Evolutionary conservation across 257 asterid species (phyloP).

Genomic region (Solanum etuberosum): DNA sequence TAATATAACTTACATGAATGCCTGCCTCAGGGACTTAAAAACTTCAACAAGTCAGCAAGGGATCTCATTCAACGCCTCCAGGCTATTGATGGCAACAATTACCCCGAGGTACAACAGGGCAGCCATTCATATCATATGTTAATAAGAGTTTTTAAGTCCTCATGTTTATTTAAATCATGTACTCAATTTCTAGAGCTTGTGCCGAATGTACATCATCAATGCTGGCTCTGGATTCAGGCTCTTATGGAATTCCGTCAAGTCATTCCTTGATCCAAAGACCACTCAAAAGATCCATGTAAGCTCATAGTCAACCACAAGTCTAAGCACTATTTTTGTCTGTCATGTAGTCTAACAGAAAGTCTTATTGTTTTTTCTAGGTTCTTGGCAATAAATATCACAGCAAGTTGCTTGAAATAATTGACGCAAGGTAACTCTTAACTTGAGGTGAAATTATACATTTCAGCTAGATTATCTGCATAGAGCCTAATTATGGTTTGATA

Average conservation of each 20-base stretch:
- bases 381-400: slow-evolving; percentile 85
- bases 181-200: slow-evolving; percentile 44
- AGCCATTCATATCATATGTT: neutral
- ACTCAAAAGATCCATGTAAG: slow-evolving; percentile 86
- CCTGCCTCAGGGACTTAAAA: slow-evolving; percentile 67
- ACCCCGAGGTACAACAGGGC: slow-evolving; percentile 62
- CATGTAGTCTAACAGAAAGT: neutral
- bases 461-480: neutral
- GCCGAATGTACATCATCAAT: slow-evolving; percentile 90
- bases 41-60: slow-evolving; percentile 76
- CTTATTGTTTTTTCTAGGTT: slow-evolving; percentile 32
- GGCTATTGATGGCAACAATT: slow-evolving; percentile 84
- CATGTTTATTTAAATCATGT: neutral
- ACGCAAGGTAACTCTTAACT: slow-evolving; percentile 48
- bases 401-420: slow-evolving; percentile 87
- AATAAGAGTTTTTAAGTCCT: neutral
- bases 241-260: slow-evolving; percentile 90
- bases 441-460: neutral
- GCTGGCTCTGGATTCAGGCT: slow-evolving; percentile 98
- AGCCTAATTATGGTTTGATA: neutral
- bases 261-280: slow-evolving; percentile 96
- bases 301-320: neutral
- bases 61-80: slow-evolving; percentile 87
- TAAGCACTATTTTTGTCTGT: neutral
- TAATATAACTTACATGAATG: neutral